phyloP scores from a whole-genome alignment of 1,284 basidiomycete genomes.

The Boletellus deceptivus region DNA sequence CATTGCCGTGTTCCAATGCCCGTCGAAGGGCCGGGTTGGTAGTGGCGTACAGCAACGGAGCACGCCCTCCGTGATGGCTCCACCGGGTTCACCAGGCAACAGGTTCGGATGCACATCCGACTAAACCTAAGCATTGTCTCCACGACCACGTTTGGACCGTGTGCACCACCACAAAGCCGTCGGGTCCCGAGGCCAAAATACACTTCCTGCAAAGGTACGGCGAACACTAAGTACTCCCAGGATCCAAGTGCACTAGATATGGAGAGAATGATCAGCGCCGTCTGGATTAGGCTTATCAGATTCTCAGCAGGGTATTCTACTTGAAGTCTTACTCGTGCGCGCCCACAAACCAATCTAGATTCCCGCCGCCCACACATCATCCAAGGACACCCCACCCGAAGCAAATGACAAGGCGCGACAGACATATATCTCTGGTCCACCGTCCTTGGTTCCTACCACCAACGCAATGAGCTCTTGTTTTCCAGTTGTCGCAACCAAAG shows the following conservation, averaged over 20 bases:
- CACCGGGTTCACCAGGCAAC: neutral
- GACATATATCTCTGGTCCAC: constrained; percentile 16
- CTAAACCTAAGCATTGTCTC: neutral
- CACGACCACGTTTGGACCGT: neutral
- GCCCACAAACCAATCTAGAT: constrained; percentile 18
- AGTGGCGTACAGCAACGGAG: neutral
- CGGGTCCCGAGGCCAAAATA: neutral
- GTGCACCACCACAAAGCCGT: neutral
- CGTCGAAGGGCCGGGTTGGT: neutral
- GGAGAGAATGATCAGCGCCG: neutral
- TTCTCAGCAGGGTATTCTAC: constrained; percentile 6
- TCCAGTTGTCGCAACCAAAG: constrained; percentile 33
- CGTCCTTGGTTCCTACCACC: constrained; percentile 6
- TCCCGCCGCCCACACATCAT: constrained; percentile 16
- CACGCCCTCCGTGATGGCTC: neutral
- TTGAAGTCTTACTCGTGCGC: constrained; percentile 13
- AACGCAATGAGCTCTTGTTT: constrained; percentile 21
- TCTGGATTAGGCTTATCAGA: constrained; percentile 7
- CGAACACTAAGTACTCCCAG: neutral
- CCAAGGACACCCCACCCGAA: neutral
- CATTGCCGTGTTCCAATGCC: neutral
- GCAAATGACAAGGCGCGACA: constrained; percentile 6
- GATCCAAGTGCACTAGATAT: neutral
- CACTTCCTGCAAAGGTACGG: neutral
- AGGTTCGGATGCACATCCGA: neutral